These are phyloP conservation scores for Verticillium nubilum DNA, from an alignment of 2,329 filamentous ascomycete genomes.

Conservation along the genomic window DNA sequence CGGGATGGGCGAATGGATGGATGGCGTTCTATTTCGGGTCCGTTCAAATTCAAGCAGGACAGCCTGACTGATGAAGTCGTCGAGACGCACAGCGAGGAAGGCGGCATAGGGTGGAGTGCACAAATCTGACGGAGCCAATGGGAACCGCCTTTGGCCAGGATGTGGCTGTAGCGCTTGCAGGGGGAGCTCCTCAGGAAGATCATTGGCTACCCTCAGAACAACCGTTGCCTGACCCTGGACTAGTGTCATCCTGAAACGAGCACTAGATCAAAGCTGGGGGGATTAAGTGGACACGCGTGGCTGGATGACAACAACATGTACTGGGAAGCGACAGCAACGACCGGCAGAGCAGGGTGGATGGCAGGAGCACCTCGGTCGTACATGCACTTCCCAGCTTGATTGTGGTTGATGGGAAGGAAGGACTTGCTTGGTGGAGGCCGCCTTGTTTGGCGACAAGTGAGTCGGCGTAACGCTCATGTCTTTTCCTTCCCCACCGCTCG, in stretches of 20 bases:
- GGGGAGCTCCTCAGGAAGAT: slow-evolving; percentile 19
- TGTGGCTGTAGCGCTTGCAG: slow-evolving; percentile 17
- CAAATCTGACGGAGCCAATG: slow-evolving; percentile 20
- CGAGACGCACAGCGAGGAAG: not conserved
- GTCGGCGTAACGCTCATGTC: not conserved
- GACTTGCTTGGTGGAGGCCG: slow-evolving; percentile 5
- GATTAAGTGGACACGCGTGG: not conserved
- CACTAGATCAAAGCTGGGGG: slow-evolving; percentile 1
- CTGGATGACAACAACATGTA: slow-evolving; percentile 15
- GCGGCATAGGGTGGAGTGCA: slow-evolving; percentile 1
- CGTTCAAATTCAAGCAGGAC: not conserved
- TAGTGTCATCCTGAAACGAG: slow-evolving; percentile 19
- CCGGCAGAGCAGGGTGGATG: not conserved
- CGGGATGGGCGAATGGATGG: not conserved
- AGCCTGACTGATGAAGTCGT: not conserved
- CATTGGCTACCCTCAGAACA: slow-evolving; percentile 25
- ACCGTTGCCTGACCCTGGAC: slow-evolving; percentile 27
- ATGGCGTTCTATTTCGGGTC: slow-evolving; percentile 1
- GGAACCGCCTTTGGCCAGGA: slow-evolving; percentile 2
- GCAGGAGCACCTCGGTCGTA: not conserved
- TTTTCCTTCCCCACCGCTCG: not conserved
- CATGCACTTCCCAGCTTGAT: not conserved
- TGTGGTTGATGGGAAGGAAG: no score
- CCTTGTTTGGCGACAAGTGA: not conserved
- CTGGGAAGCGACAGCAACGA: not conserved